Percentiles rank a stretch among this genome's conserved stretches.
Conservation (phyloP, 1,284 basidiomycete species). For the Athelia psychrophila region DNA sequence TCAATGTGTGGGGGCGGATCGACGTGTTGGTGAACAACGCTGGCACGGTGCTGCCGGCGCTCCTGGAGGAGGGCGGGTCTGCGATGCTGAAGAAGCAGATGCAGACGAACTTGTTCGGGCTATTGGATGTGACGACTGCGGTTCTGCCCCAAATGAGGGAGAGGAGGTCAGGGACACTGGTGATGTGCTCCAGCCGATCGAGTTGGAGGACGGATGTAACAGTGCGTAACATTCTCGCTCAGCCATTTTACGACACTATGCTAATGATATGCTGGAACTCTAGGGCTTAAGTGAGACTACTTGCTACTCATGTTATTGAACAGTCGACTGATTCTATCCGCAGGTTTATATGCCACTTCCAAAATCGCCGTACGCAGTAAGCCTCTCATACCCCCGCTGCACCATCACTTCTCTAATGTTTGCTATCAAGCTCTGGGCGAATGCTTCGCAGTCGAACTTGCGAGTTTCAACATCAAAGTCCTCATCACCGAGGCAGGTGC, state of each 20-base stretch:
- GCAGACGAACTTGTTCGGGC: conserved; percentile 27
- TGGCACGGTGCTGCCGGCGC: conserved; percentile 32
- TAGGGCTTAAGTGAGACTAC: conserved; percentile 20
- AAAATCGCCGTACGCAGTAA: conserved; percentile 55
- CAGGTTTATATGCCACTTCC: conserved; percentile 50
- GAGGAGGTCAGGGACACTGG: conserved; percentile 25
- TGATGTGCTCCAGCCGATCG: conserved; percentile 31
- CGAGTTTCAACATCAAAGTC: conserved; percentile 48
- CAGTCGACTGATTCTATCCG: neutral
- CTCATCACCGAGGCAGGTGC: conserved; percentile 50
- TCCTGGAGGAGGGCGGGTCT: conserved; percentile 46
- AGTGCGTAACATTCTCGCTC: conserved; percentile 28
- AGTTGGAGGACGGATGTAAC: conserved; percentile 39
- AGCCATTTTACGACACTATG: neutral
- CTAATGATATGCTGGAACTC: too few species aligned
- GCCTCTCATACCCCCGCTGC: conserved; percentile 3
- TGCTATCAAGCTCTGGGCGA: conserved; percentile 35
- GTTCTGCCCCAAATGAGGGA: conserved; percentile 28
- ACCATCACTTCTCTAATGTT: too few species aligned
- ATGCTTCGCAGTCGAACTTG: conserved; percentile 47
- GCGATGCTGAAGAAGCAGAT: conserved; percentile 17
- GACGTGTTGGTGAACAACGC: conserved; percentile 57
- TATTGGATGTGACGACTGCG: conserved; percentile 28
- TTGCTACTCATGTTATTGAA: too few species aligned
- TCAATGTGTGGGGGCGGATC: conserved; percentile 45